Evolutionary conservation across 257 asterid species (phyloP), one percentile per base, ranked within the genome.

Genomic region (Petunia secreta): DNA sequence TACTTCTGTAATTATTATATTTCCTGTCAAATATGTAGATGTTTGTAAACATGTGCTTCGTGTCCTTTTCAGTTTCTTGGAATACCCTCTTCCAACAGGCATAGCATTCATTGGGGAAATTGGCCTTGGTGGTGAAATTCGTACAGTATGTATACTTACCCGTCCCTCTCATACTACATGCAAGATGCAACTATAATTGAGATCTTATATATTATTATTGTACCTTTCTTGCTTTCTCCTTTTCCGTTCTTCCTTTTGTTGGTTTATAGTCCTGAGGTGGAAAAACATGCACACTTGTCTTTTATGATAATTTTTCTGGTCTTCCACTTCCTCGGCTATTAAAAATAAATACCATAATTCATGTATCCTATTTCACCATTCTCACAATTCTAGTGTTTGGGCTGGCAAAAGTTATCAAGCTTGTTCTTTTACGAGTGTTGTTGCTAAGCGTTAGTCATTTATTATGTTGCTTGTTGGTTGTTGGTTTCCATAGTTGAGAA

Each of bases 61-160:
- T 58, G 54, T 63, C 79, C 75, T 65, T 86, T 74, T 77, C 94
- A 95, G 99, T 87, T 92, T 90, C 93, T 85, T 95, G 92, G 99
- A 93, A 75, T 88, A 83, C 81, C 99, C 99, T 65, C 88, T 95
- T 85, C 98, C 98, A 57, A 65, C 81, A 59, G 99, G 95, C 78
- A 80, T 89, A 41, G 98, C 96, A 84, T 95, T 95, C 86, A 88
- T 95, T 50, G 99, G 93, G 2, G 98, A 95, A 90, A 80, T 95
- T 67, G 98, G 97, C 85, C 99, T 95, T 16, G 98, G 85, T 63
- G 99, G 99, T 71, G 97, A 95, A 82, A 90, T 93, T 63, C 99
- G 96, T 60, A 71, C 68, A 90, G 99, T 95, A 90, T 13, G 89
- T 88, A 13, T 75, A 79, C 15, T 60, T 34, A 41, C 8, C 37